phyloP scores from a whole-genome alignment of 352 stramenopile species.

The Peronospora belbahrii region DNA sequence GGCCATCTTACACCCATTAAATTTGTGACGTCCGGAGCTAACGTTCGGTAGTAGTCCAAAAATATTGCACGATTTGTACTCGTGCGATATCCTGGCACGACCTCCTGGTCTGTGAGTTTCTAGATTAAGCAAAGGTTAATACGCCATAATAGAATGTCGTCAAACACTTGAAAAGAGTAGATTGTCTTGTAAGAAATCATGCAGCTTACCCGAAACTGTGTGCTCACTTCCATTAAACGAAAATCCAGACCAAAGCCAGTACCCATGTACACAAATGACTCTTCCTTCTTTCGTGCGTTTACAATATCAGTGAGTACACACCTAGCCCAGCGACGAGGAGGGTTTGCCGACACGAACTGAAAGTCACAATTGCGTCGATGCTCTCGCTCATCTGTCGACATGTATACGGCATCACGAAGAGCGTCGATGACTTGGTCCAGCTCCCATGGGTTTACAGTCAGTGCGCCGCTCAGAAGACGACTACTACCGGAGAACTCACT shows the following conservation, averaged over 20 bases:
- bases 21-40: slow-evolving; percentile 87
- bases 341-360: slow-evolving; percentile 64
- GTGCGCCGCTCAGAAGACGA: slow-evolving; percentile 89
- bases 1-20: slow-evolving; percentile 74
- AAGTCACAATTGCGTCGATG: slow-evolving; percentile 70
- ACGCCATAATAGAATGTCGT: background rate
- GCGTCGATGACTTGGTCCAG: slow-evolving; percentile 70
- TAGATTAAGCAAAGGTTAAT: slow-evolving; percentile 13
- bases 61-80: slow-evolving; percentile 90
- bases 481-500: slow-evolving; percentile 96
- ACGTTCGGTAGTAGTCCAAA: slow-evolving; percentile 97
- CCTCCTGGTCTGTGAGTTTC: slow-evolving; percentile 66
- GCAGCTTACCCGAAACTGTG: slow-evolving; percentile 75
- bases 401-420: slow-evolving; percentile 65
- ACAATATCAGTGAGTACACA: slow-evolving; percentile 73
- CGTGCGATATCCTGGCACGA: slow-evolving; percentile 51
- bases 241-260: slow-evolving; percentile 95
- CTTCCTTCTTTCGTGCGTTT: slow-evolving; percentile 71
- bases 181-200: background rate
- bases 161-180: background rate
- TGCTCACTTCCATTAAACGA: slow-evolving; percentile 92
- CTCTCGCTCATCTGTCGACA: slow-evolving; percentile 61
- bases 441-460: slow-evolving; percentile 98
- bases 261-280: slow-evolving; percentile 77
- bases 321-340: slow-evolving; percentile 58